Evolutionary conservation across 140 eudicot genomes (phyloP), one percentile per base, ranked within the genome.

Genomic region (Oenanthe javanica): DNA sequence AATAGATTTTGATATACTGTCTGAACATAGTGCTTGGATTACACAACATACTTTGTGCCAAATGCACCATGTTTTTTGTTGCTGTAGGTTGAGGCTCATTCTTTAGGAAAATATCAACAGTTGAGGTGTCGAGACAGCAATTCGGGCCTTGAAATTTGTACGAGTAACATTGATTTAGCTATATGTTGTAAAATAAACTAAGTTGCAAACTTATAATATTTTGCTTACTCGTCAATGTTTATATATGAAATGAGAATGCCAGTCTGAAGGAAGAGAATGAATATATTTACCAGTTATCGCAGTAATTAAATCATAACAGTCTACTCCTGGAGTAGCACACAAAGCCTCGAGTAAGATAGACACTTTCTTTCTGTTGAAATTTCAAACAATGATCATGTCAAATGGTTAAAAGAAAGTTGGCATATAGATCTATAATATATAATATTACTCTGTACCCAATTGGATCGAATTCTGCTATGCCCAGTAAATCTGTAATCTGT

Each of bases 61-160:
- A 81, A 83, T 93, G 98, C 52, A 91, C 91, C 85, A 91, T 78
- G 86, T 93, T 91, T 86, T 92, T 91, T 25, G 92, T 90, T 12
- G 98, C 81, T 25, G 97, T 94, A 8, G 98, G 78, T 40, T 93
- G 98, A 77, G 98, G 98, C 79, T 91, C 98, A 48, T 87, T 84
- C 84, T 86, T 76, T 77, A 93, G 83, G 86, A 89, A 91, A 16
- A 57, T 27, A 0, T 86, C 86, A 10, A 91, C 88, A 1, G 93
- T 90, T 15, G 98, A 89, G 77, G 86, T 75, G 55, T 89, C 90
- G 45, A 93, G 92, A 81, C 98, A 93, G 61, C 98, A 93, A 76
- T 91, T 93, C 78, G 87, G 84, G 72, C 98, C 98, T 93, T 51
- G 5, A 66, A 31, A 45, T 8, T 21, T 15, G 4, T 18, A 9